Evolutionary conservation across 2,329 filamentous ascomycete genomes (phyloP), one percentile per base, ranked within the genome.

Genomic region (Colletotrichum costaricense): DNA sequence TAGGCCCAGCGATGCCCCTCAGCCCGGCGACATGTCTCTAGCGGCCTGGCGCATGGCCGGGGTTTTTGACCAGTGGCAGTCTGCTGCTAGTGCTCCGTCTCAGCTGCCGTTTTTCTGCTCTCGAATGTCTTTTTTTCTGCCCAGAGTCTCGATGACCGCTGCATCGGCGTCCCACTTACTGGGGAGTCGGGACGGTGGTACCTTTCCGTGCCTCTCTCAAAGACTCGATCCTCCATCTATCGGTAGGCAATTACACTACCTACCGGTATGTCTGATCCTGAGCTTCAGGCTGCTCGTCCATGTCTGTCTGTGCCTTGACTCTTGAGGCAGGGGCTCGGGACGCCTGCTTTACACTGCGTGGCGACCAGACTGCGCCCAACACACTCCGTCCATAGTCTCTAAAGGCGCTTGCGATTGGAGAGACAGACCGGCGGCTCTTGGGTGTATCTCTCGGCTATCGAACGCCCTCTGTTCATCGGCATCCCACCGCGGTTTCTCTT

Each of bases 401-500:
- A 42, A 42, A 46, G 42, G 42, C 42, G 42, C 42, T 46, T 46
- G 42, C 16, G 42, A 46, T 46, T 46, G 42, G 42, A 46, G 19
- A 46, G 42, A n/a, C 42, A 46, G 42, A 46, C 42, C 16, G 42
- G 42, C 42, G 35, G 14, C 35, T 42, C 35, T 42, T 42, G 35
- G 35, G 35, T 16, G 35, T 42, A 42, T 42, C 35, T 42, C 35
- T 42, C 35, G 35, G 35, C 35, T 42, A 42, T 42, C 35, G 35
- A 42, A 42, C 35, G 14, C 35, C 35, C 19, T 46, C 42, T n/a
- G 6, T n/a, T 46, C 19, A 46, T 46, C 42, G 42, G 42, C 42
- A 46, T 46, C 42, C 19, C 42, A 46, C 93, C 95, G 22, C 91
- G 93, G 74, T 98, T 97, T 81, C 88, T 99, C 28, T 89, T 91